Evolutionary conservation across 352 stramenopile genomes (phyloP).

Genomic region (Poterioochromonas sp.): DNA sequence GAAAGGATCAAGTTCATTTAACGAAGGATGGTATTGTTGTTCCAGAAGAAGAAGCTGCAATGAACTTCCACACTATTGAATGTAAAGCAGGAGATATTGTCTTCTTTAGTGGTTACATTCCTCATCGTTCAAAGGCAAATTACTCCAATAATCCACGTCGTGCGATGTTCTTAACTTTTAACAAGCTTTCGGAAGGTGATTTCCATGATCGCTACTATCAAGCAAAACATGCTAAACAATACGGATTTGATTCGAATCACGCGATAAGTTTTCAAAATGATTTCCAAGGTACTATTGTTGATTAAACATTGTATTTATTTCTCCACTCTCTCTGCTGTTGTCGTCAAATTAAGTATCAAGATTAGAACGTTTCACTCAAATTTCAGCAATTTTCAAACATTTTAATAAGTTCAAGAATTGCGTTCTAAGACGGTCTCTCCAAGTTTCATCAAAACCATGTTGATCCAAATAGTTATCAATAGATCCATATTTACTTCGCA

Average conservation of each 20-base stretch:
- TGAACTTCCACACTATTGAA: not conserved
- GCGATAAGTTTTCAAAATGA: not conserved
- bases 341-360: too few relatives aligned
- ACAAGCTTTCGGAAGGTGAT: not conserved
- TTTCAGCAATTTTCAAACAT: too few relatives aligned
- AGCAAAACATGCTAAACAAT: not conserved
- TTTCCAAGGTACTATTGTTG: slow-evolving; percentile 23
- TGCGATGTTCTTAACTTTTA: not conserved
- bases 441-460: not conserved
- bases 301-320: not conserved
- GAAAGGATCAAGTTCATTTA: not conserved
- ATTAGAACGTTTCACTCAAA: too few relatives aligned
- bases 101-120: not conserved
- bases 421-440: not conserved
- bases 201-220: not conserved
- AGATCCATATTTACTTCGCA: not conserved
- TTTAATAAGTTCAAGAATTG: not conserved
- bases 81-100: slow-evolving; percentile 1
- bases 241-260: not conserved
- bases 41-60: not conserved
- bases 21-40: not conserved
- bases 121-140: not conserved
- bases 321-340: too few relatives aligned
- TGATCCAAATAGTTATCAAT: not conserved
- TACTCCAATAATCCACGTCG: not conserved